These are phyloP conservation scores for Ramaria sp. DNA, from an alignment of 768 basidiomycete genomes.

Conservation along the genomic window DNA sequence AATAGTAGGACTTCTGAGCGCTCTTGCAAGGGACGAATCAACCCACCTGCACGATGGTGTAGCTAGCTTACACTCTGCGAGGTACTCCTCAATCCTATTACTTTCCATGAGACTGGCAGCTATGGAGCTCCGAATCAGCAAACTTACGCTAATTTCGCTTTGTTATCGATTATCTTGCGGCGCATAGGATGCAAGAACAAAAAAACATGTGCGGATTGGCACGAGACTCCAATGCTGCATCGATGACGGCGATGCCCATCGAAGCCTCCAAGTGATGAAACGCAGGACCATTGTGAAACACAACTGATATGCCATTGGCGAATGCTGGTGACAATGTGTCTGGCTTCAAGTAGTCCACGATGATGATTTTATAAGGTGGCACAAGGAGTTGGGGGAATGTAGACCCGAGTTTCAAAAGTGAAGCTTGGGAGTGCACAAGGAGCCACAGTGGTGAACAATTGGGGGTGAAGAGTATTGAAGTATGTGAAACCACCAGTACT, in stretches of 20 bases:
- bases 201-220: constrained; percentile 21
- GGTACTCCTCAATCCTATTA: constrained; percentile 20
- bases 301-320: constrained; percentile 16
- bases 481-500: too few species aligned
- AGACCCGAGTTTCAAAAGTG: neutral
- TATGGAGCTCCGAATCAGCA: neutral
- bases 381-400: neutral
- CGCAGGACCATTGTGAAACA: constrained; percentile 20
- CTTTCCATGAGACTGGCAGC: neutral
- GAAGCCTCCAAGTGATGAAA: constrained; percentile 20
- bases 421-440: neutral
- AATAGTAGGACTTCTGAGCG: neutral
- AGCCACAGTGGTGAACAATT: neutral
- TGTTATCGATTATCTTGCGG: constrained; percentile 15
- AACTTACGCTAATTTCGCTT: constrained; percentile 16
- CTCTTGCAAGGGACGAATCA: neutral
- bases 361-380: constrained; percentile 10
- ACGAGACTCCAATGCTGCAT: constrained; percentile 20
- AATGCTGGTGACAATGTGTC: constrained; percentile 16
- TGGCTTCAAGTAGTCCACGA: constrained; percentile 18
- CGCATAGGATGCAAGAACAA: neutral
- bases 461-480: neutral
- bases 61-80: constrained; percentile 24
- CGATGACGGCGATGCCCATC: constrained; percentile 22
- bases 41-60: constrained; percentile 24